Conservation (phyloP, 2,329 filamentous ascomycete species). For the Beauveria brongniartii region DNA sequence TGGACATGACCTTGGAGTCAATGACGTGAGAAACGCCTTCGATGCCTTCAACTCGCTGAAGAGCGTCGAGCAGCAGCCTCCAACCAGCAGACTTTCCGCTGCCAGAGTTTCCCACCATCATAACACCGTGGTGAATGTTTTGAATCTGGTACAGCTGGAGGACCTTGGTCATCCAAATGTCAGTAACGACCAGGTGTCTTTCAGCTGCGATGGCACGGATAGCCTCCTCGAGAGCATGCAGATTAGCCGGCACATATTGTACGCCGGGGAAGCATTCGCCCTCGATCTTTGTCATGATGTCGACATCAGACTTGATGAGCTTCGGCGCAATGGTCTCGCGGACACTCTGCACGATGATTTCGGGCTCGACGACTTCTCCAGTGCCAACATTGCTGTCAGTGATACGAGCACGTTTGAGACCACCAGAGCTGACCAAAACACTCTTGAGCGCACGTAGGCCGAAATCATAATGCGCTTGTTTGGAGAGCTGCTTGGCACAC, state of each 20-base stretch:
- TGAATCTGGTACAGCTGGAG: constrained; percentile 98
- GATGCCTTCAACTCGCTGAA: constrained; percentile 82
- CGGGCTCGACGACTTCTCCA: constrained; percentile 76
- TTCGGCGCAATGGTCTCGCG: constrained; percentile 98
- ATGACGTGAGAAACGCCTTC: constrained; percentile 97
- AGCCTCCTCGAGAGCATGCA: constrained; percentile 69
- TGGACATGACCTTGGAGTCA: constrained; percentile 99
- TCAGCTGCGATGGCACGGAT: constrained; percentile 78
- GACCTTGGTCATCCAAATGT: constrained; percentile 95
- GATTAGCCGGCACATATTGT: constrained; percentile 82
- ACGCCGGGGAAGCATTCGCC: constrained; percentile 83
- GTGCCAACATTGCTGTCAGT: constrained; percentile 48
- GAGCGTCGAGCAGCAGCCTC: constrained; percentile 82
- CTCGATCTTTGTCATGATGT: constrained; percentile 80
- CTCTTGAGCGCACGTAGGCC: constrained; percentile 96
- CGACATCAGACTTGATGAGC: constrained; percentile 84
- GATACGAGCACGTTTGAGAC: constrained; percentile 80
- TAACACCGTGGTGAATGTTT: constrained; percentile 95
- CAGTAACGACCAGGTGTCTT: constrained; percentile 80
- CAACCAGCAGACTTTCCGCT: constrained; percentile 94
- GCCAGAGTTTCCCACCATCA: constrained; percentile 99
- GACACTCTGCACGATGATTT: constrained; percentile 97
- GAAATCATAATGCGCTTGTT: constrained; percentile 98
- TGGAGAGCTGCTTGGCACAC: constrained; percentile 72
- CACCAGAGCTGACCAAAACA: constrained; percentile 94